Evolutionary conservation across 1,139 yeast genomes (phyloP), one percentile per base, ranked within the genome.

Genomic region (Blastobotrys persicus): DNA sequence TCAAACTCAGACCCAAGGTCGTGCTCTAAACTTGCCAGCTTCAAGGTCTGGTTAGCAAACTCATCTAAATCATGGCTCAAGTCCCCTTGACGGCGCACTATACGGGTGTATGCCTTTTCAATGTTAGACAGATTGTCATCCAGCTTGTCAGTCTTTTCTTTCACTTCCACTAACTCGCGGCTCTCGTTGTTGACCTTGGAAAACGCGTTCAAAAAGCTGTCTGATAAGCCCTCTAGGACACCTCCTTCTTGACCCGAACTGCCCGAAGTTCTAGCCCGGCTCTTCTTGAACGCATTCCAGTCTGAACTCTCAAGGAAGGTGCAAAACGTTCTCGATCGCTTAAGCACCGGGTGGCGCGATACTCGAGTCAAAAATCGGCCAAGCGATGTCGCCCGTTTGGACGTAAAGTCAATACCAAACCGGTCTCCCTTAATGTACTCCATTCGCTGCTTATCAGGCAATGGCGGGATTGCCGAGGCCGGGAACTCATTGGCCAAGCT

Each of bases 401-500:
- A 74, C 0, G 96, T 91, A 67, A 92, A 92, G 51, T 88, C 88
- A 9, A 77, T 70, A 47, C 88, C 80, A 64, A 88, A 88, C 16
- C 96, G 77, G 61, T 92, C 98, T n/a, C 98, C 98, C 39, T 95
- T 89, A 50, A 92, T 75, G 65, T 92, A 92, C 66, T 92, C 96
- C 59, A 91, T 74, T 54, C 95, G 80, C 72, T 86, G 88, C 68
- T 89, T 91, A 54, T 94, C 95, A 0, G 98, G 98, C 49, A 92
- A 73, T 9, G 98, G 98, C 1, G 98, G 98, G 0, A 92, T 81
- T 33, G 92, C 80, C 50, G 86, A 76, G 2, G 94, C 86, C 0
- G 97, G 96, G 62, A 76, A 87, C 63, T 89, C 97, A 59, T 80
- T 83, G 44, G 74, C 66, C 48, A 92, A 73, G 53, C 88, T 81